These are phyloP conservation scores for Mycena belliarum DNA, from an alignment of 768 basidiomycete species.

Conservation along the genomic window DNA sequence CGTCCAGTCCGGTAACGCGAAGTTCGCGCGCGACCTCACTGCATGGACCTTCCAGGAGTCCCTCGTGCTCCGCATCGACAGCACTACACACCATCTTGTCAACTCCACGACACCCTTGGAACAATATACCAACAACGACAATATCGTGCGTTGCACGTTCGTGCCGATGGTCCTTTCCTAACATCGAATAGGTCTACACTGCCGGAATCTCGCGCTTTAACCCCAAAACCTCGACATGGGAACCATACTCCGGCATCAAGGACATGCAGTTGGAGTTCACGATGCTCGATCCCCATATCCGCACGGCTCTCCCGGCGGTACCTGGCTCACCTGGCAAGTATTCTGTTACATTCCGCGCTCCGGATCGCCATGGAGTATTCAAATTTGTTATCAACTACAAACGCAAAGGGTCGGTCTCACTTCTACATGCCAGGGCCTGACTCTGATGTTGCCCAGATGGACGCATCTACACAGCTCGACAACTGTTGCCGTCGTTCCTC, in stretches of 20 bases:
- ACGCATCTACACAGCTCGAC: slow-evolving; percentile 73
- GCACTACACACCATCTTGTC: slow-evolving; percentile 68
- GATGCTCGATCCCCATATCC: slow-evolving; percentile 97
- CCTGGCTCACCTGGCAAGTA: slow-evolving; percentile 64
- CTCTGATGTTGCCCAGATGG: slow-evolving; percentile 46
- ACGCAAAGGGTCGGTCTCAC: slow-evolving; percentile 70
- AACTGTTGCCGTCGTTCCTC: slow-evolving; percentile 87
- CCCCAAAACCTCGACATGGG: slow-evolving; percentile 58
- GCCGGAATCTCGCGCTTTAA: slow-evolving; percentile 73
- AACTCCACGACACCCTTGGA: slow-evolving; percentile 64
- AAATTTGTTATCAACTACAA: slow-evolving; percentile 93
- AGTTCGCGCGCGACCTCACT: slow-evolving; percentile 72
- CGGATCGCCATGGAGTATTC: slow-evolving; percentile 97
- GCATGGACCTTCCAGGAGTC: slow-evolving; percentile 93
- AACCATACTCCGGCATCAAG: slow-evolving; percentile 64
- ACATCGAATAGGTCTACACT: slow-evolving; percentile 59
- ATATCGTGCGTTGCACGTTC: slow-evolving; percentile 55
- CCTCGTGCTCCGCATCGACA: slow-evolving; percentile 76
- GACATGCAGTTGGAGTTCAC: slow-evolving; percentile 96
- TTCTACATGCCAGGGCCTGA: not conserved
- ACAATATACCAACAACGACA: slow-evolving; percentile 84
- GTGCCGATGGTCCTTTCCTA: not conserved
- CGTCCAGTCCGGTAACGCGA: slow-evolving; percentile 69
- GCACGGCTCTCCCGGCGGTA: slow-evolving; percentile 70
- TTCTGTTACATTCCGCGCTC: slow-evolving; percentile 81